These are phyloP conservation scores for Colletotrichum agaves DNA, from an alignment of 2,329 filamentous ascomycete genomes.

Conservation along the genomic window DNA sequence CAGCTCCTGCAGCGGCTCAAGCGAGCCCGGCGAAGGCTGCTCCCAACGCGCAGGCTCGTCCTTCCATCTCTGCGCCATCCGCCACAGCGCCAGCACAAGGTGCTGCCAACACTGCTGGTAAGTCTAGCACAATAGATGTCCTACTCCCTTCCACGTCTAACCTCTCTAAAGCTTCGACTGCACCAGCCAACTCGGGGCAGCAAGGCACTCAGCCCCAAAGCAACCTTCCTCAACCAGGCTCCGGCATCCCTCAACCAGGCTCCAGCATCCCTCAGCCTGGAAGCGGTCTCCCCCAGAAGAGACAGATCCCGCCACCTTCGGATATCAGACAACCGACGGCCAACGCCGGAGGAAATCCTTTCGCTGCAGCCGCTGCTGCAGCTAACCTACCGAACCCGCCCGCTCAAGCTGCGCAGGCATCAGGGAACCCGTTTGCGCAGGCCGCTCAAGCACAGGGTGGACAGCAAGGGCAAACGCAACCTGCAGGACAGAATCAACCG, in stretches of 20 bases:
- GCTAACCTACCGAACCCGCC: slow-evolving; percentile 19
- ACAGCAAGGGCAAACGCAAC: slow-evolving; percentile 24
- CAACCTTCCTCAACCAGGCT: slow-evolving; percentile 17
- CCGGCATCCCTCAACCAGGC: slow-evolving; percentile 19
- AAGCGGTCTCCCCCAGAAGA: slow-evolving; percentile 30
- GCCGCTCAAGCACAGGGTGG: slow-evolving; percentile 12
- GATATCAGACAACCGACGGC: slow-evolving; percentile 7
- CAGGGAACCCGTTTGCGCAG: slow-evolving; percentile 34
- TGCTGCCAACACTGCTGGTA: slow-evolving; percentile 35
- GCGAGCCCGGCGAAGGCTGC: slow-evolving; percentile 36
- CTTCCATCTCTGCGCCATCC: slow-evolving; percentile 25
- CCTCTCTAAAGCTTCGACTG: neutral
- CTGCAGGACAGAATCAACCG: slow-evolving; percentile 19
- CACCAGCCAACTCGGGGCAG: slow-evolving; percentile 6
- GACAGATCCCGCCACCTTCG: slow-evolving; percentile 7
- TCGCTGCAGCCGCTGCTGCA: slow-evolving; percentile 13
- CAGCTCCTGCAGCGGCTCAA: slow-evolving; percentile 37
- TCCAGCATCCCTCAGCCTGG: slow-evolving; percentile 24
- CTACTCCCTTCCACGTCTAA: neutral
- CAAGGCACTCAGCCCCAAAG: neutral
- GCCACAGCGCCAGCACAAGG: slow-evolving; percentile 33
- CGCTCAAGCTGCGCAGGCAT: slow-evolving; percentile 7
- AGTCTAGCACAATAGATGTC: slow-evolving; percentile 34
- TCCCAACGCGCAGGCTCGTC: slow-evolving; percentile 25
- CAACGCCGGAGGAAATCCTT: slow-evolving; percentile 27